A percentile compares a stretch with the other conserved stretches of the same genome.
Conservation (phyloP, 257 asterid species). For the Lycium ferocissimum region DNA sequence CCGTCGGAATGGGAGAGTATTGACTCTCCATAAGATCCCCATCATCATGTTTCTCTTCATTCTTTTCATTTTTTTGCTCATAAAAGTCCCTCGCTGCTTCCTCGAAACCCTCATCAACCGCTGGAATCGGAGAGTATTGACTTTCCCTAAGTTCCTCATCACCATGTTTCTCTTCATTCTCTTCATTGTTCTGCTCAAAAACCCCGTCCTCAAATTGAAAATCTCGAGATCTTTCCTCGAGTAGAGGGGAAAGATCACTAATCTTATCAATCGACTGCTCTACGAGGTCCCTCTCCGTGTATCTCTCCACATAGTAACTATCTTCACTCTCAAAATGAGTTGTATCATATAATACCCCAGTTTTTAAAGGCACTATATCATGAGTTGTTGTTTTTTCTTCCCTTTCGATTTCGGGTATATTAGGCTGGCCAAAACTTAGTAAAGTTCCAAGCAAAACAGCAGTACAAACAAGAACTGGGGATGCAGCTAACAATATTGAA, state of each 20-base stretch:
- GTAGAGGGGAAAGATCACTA: conserved; percentile 43
- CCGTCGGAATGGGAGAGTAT: conserved; percentile 41
- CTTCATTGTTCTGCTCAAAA: conserved; percentile 32
- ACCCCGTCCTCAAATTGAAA: conserved; percentile 46
- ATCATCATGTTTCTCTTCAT: conserved; percentile 42
- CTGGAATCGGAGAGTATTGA: conserved; percentile 41
- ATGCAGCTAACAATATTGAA: conserved; percentile 72
- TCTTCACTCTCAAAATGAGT: conserved; percentile 54
- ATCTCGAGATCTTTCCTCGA: conserved; percentile 48
- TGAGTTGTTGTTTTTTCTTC: conserved; percentile 55
- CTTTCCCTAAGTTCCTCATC: conserved; percentile 34
- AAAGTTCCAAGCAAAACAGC: conserved; percentile 87
- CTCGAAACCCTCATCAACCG: conserved; percentile 32
- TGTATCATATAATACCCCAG: conserved; percentile 48
- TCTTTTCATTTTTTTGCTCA: conserved; percentile 35
- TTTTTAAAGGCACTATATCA: conserved; percentile 48
- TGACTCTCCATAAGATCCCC: conserved; percentile 40
- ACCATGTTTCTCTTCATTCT: conserved; percentile 45
- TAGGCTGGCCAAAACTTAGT: conserved; percentile 80
- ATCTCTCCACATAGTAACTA: conserved; percentile 56
- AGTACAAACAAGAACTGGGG: conserved; percentile 88
- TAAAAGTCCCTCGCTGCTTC: conserved; percentile 34
- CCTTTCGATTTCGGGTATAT: conserved; percentile 74
- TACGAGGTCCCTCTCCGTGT: conserved; percentile 39
- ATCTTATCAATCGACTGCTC: conserved; percentile 39